These are phyloP conservation scores for Penstemon davidsonii DNA, from an alignment of 257 asterid species.

Conservation along the genomic window DNA sequence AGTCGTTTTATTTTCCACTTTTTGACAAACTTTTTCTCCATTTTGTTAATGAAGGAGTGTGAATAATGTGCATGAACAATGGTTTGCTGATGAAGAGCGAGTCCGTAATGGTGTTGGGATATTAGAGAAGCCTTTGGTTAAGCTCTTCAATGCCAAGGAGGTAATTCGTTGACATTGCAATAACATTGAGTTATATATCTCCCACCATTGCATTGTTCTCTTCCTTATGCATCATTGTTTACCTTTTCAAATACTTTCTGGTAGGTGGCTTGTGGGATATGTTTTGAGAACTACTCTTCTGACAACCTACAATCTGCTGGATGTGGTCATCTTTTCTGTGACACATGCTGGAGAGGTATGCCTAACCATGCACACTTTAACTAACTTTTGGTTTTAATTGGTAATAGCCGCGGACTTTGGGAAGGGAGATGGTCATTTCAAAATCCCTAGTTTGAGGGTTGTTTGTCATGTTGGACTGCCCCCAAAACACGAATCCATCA, in stretches of 20 bases:
- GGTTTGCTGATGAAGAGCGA: slow-evolving; percentile 86
- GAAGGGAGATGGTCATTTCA: too few relatives aligned
- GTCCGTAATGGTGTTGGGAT: slow-evolving; percentile 81
- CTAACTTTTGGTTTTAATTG: neutral
- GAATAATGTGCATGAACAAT: slow-evolving; percentile 81
- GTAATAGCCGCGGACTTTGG: too few relatives aligned
- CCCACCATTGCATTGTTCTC: neutral
- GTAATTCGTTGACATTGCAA: slow-evolving; percentile 42
- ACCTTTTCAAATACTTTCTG: slow-evolving; percentile 20
- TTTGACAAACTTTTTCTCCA: slow-evolving; percentile 3
- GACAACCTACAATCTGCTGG: slow-evolving; percentile 48
- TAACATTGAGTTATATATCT: slow-evolving; percentile 7
- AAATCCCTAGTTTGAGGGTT: too few relatives aligned
- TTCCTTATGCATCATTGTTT: slow-evolving; percentile 22
- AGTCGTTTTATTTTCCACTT: slow-evolving; percentile 19
- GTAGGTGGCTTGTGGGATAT: slow-evolving; percentile 80
- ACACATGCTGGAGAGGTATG: slow-evolving; percentile 79
- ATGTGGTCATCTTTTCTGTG: slow-evolving; percentile 83
- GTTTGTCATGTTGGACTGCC: too few relatives aligned
- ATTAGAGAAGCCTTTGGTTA: slow-evolving; percentile 59
- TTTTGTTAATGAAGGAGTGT: slow-evolving; percentile 62
- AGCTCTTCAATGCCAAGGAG: slow-evolving; percentile 45
- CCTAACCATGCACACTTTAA: slow-evolving; percentile 26
- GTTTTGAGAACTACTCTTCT: slow-evolving; percentile 58
- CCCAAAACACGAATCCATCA: too few relatives aligned